These are phyloP conservation scores for Cryphonectria carpinicola DNA, from an alignment of 2,329 filamentous ascomycete species.

Conservation along the genomic window DNA sequence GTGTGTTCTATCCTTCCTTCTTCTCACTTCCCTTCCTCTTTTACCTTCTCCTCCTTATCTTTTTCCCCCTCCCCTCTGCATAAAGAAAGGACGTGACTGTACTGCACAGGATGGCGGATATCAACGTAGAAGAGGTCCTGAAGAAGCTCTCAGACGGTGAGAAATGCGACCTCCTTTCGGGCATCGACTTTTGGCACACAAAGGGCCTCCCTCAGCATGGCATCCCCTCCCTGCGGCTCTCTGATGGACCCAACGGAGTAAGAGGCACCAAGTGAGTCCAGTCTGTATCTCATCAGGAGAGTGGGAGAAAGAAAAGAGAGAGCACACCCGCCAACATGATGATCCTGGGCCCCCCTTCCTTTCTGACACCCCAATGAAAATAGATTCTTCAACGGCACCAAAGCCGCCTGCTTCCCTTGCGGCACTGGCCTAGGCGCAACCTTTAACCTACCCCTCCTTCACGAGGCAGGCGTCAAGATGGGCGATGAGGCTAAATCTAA, in stretches of 20 bases:
- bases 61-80: neutral
- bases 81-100: neutral
- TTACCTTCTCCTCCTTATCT: neutral
- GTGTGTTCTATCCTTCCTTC: neutral
- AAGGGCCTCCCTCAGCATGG: slow-evolving; percentile 62
- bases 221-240: slow-evolving; percentile 66
- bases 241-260: slow-evolving; percentile 72
- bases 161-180: slow-evolving; percentile 58
- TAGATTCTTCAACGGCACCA: slow-evolving; percentile 65
- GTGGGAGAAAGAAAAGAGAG: neutral
- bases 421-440: slow-evolving; percentile 62
- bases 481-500: slow-evolving; percentile 59
- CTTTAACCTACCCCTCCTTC: slow-evolving; percentile 58
- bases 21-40: neutral
- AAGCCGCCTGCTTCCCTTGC: slow-evolving; percentile 64
- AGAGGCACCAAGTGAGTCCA: slow-evolving; percentile 57
- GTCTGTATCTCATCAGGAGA: neutral
- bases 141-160: slow-evolving; percentile 57
- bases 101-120: slow-evolving; percentile 48
- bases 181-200: slow-evolving; percentile 73
- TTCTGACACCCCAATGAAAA: neutral
- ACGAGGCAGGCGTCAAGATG: slow-evolving; percentile 55
- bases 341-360: neutral
- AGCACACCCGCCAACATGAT: neutral
- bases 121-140: slow-evolving; percentile 58